Conservation (phyloP, 345 rosid genomes). For the Lumnitzera racemosa region DNA sequence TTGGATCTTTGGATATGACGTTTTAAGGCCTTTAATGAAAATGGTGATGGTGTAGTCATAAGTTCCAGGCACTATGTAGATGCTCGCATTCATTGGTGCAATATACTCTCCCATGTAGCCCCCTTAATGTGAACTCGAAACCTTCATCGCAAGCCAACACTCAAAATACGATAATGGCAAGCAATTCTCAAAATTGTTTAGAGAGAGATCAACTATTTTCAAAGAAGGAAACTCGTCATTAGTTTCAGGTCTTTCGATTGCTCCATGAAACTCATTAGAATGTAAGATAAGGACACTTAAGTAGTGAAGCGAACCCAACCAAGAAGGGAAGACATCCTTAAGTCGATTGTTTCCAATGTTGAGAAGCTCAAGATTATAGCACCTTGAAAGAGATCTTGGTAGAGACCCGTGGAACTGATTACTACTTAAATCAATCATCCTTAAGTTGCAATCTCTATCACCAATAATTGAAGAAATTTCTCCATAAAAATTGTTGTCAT, state of each 20-base stretch:
- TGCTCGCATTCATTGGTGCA: no score
- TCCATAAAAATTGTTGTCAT: background rate
- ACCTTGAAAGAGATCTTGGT: background rate
- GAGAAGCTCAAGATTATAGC: constrained; percentile 5
- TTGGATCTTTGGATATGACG: constrained; percentile 4
- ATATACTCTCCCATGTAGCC: no score
- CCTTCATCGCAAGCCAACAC: constrained; percentile 5
- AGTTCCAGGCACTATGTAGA: no score
- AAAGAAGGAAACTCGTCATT: constrained; percentile 3
- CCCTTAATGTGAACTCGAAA: background rate
- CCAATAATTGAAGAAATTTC: background rate
- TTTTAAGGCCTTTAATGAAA: constrained; percentile 4
- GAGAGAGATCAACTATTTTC: constrained; percentile 7
- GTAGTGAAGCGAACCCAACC: constrained; percentile 3
- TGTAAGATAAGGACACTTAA: constrained; percentile 5
- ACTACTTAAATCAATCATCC: constrained; percentile 6
- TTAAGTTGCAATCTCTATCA: background rate
- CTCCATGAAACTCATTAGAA: constrained; percentile 9
- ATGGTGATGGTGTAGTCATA: constrained; percentile 4
- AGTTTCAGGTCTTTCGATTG: background rate
- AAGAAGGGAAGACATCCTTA: constrained; percentile 7
- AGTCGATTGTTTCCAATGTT: constrained; percentile 4
- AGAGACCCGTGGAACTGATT: background rate
- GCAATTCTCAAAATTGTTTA: background rate
- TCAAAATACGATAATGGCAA: constrained; percentile 5